Conservation (phyloP, 177 flowering plant genomes). For the Vitis hybrid region DNA sequence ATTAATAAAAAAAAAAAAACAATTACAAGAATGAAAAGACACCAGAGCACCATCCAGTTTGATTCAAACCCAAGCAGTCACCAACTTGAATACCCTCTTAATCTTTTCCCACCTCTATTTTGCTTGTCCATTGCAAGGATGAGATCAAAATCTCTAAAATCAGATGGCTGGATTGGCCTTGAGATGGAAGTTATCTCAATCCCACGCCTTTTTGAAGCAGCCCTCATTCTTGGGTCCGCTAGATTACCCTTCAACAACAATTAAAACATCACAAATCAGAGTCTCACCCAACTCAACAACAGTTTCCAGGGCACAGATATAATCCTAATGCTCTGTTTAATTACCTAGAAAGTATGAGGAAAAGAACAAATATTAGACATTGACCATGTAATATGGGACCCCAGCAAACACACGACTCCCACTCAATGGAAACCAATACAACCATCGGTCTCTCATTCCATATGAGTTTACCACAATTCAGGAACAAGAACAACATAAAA, state of each 20-base stretch:
- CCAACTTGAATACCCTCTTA: conserved; percentile 1
- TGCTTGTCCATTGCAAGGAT: conserved; percentile 94
- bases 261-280: conserved; percentile 7
- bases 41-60: neutral
- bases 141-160: conserved; percentile 77
- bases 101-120: conserved; percentile 59
- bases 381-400: too few relatives aligned
- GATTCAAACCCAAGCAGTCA: neutral
- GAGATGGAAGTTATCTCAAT: conserved; percentile 82
- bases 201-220: conserved; percentile 79
- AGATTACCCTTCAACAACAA: conserved; percentile 62
- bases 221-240: conserved; percentile 94
- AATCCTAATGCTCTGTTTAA: neutral
- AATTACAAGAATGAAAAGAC: neutral
- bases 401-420: too few relatives aligned
- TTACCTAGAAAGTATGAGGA: neutral
- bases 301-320: neutral
- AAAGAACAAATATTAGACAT: too few relatives aligned
- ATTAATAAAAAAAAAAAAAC: neutral
- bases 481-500: neutral
- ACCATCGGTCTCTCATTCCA: too few relatives aligned
- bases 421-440: too few relatives aligned
- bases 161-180: conserved; percentile 77
- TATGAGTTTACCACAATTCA: neutral
- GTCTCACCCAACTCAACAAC: neutral